Evolutionary conservation across 495 filamentous ascomycete genomes (phyloP).

Genomic region (Acidomyces sp.): DNA sequence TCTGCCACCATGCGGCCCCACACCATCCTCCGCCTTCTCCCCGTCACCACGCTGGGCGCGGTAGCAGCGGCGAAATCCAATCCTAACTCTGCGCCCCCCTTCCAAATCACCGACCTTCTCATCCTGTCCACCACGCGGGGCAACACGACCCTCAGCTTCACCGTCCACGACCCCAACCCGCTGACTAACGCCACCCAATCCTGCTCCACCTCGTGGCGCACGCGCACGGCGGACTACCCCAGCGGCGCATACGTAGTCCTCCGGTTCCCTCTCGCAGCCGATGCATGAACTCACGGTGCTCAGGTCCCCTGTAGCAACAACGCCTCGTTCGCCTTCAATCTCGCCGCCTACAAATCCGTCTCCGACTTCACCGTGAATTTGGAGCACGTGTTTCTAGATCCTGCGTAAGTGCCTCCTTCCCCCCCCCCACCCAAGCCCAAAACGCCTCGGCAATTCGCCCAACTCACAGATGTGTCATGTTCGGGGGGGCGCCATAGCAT

Average conservation of each 20-base stretch:
- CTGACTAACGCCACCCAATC: slow-evolving; percentile 8
- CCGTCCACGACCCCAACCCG: slow-evolving; percentile 13
- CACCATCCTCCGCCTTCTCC: background rate
- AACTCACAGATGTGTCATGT: background rate
- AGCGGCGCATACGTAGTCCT: slow-evolving; percentile 6
- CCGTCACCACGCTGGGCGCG: too few species aligned
- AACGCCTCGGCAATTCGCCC: too few species aligned
- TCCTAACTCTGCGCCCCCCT: background rate
- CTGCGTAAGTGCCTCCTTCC: slow-evolving; percentile 5
- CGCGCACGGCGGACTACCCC: slow-evolving; percentile 1
- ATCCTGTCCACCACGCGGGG: slow-evolving; percentile 1
- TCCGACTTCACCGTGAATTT: slow-evolving; percentile 7
- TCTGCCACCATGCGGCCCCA: background rate
- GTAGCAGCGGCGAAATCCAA: background rate
- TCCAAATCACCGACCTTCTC: slow-evolving; percentile 8
- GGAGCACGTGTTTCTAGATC: slow-evolving; percentile 15
- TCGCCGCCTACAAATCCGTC: slow-evolving; percentile 5
- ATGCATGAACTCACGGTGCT: slow-evolving; percentile 5
- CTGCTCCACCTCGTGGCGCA: slow-evolving; percentile 10
- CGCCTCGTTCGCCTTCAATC: slow-evolving; percentile 16
- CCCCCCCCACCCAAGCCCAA: background rate
- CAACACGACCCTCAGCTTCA: slow-evolving; percentile 16
- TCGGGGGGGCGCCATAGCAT: slow-evolving; percentile 2
- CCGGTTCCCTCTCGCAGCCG: background rate
- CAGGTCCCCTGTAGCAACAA: slow-evolving; percentile 16